phyloP scores from a whole-genome alignment of 768 basidiomycete species.

The Suillus bovinus region DNA sequence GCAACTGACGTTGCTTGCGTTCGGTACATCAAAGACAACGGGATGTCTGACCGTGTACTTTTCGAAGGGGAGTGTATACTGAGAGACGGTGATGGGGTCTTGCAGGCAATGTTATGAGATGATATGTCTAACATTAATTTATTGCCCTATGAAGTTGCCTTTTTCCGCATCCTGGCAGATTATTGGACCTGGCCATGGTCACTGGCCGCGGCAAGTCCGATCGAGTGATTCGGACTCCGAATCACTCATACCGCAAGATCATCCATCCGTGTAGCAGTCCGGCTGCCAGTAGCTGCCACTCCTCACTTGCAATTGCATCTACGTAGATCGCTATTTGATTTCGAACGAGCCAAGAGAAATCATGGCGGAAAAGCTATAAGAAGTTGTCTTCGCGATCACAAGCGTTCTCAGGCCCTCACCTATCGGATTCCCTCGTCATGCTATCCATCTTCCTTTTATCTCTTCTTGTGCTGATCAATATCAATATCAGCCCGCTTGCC shows the following conservation, averaged over 20 bases:
- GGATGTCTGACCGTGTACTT: constrained; percentile 66
- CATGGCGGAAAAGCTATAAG: not conserved
- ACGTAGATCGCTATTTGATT: not conserved
- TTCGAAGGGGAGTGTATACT: constrained; percentile 84
- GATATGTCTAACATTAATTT: not conserved
- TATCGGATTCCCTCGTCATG: not conserved
- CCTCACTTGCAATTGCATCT: not conserved
- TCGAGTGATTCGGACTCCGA: not conserved
- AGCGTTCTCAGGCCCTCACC: not conserved
- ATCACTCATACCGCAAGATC: not conserved
- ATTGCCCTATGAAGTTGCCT: not conserved
- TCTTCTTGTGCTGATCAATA: constrained; percentile 3
- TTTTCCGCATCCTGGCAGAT: not conserved
- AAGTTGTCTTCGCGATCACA: not conserved
- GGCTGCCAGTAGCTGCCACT: no score
- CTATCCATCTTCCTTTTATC: not conserved
- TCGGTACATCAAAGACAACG: constrained; percentile 64
- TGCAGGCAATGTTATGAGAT: constrained; percentile 24
- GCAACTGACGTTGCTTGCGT: constrained; percentile 70
- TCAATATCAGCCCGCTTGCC: not conserved
- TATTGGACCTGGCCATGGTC: no score
- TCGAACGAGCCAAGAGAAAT: not conserved
- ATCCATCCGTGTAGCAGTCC: not conserved
- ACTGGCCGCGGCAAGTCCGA: not conserved
- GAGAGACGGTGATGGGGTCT: constrained; percentile 66